Evolutionary conservation across 148 eudicot genomes (phyloP).

Genomic region (Vaccinium myrtillus): DNA sequence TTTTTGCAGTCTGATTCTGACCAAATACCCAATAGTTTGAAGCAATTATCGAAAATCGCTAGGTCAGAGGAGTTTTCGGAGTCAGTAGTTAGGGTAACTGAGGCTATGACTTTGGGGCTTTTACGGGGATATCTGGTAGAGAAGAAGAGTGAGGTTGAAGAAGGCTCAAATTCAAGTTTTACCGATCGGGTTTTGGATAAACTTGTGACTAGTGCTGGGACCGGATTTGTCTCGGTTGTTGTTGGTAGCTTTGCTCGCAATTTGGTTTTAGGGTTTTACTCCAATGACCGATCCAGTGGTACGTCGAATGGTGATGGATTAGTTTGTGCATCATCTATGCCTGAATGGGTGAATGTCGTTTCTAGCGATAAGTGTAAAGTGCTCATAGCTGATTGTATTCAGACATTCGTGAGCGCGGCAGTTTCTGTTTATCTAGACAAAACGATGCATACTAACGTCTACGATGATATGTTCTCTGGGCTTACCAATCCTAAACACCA

Average conservation of each 20-base stretch:
- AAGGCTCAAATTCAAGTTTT: no score
- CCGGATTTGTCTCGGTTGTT: no score
- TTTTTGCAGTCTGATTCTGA: slow-evolving; percentile 68
- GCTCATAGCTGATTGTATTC: slow-evolving; percentile 53
- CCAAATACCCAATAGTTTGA: slow-evolving; percentile 75
- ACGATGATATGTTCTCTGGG: slow-evolving; percentile 68
- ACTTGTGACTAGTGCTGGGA: no score
- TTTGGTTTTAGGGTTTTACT: slow-evolving; percentile 58
- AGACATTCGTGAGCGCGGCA: slow-evolving; percentile 72
- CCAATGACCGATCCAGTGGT: slow-evolving; percentile 16
- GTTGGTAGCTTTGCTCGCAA: slow-evolving; percentile 60
- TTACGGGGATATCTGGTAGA: no score
- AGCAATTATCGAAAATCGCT: slow-evolving; percentile 66
- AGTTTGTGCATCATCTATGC: slow-evolving; percentile 23
- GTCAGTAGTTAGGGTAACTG: slow-evolving; percentile 22
- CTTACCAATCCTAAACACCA: slow-evolving; percentile 76
- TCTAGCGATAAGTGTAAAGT: slow-evolving; percentile 43
- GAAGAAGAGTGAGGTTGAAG: no score
- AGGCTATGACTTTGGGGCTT: no score
- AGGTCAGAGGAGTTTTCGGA: slow-evolving; percentile 55
- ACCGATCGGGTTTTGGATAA: no score
- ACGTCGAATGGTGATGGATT: slow-evolving; percentile 24
- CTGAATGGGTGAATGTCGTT: slow-evolving; percentile 44
- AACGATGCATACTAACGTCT: slow-evolving; percentile 56
- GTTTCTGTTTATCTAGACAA: slow-evolving; percentile 77